phyloP scores from a whole-genome alignment of 2,329 filamentous ascomycete genomes.

The Ploettnerulaceae sp. region DNA sequence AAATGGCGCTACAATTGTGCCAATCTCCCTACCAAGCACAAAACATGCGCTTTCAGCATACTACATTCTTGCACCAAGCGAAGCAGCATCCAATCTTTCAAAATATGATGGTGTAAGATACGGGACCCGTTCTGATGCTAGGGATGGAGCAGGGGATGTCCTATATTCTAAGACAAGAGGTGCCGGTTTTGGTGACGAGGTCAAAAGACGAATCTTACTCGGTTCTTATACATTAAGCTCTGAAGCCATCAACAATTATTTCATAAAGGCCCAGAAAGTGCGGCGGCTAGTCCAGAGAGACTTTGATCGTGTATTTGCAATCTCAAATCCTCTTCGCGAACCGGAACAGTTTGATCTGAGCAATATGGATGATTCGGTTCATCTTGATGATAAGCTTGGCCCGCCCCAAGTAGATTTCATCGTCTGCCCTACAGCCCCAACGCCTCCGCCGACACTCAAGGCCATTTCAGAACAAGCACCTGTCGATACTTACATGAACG shows the following conservation, averaged over 20 bases:
- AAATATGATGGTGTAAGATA: conserved; percentile 98
- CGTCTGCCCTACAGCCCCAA: conserved; percentile 81
- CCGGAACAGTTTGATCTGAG: conserved; percentile 51
- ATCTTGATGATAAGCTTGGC: conserved; percentile 51
- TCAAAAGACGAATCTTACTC: conserved; percentile 79
- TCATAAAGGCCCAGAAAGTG: conserved; percentile 86
- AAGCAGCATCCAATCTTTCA: conserved; percentile 91
- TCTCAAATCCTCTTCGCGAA: conserved; percentile 62
- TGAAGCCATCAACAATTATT: conserved; percentile 91
- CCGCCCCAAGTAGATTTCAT: conserved; percentile 74
- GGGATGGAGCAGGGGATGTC: conserved; percentile 54
- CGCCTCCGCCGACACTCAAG: conserved; percentile 60
- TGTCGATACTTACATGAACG: conserved; percentile 82
- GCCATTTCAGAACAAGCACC: conserved; percentile 51
- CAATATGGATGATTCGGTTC: conserved; percentile 51
- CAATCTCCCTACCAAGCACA: conserved; percentile 78
- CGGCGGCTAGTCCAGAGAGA: conserved; percentile 79
- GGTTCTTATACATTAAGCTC: conserved; percentile 89
- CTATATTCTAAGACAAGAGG: conserved; percentile 75
- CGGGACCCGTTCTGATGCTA: conserved; percentile 44
- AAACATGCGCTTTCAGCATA: conserved; percentile 85
- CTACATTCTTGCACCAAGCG: conserved; percentile 90
- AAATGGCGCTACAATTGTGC: conserved; percentile 66
- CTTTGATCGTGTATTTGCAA: conserved; percentile 73
- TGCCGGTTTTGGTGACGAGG: conserved; percentile 74